These are phyloP conservation scores for Pelargonium citronellum DNA, from an alignment of 441 rosid genomes.

Conservation along the genomic window DNA sequence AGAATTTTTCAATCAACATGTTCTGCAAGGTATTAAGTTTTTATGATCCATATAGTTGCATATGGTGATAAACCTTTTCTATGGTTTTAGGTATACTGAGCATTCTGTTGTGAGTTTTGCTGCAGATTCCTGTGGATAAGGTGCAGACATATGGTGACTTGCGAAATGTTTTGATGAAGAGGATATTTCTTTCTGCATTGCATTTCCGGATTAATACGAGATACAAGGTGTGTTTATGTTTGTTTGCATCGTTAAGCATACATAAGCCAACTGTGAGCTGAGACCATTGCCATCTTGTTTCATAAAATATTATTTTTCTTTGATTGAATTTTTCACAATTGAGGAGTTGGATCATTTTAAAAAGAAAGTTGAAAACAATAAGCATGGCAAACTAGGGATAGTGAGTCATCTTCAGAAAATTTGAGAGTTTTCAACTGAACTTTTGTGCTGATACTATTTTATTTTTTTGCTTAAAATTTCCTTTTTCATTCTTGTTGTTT, in stretches of 20 bases:
- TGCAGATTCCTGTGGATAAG: slow-evolving; percentile 89
- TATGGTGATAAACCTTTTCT: too few relatives aligned
- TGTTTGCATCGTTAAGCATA: neutral
- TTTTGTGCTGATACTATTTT: neutral
- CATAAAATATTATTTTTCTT: neutral
- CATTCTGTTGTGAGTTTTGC: slow-evolving; percentile 21
- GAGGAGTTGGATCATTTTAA: neutral
- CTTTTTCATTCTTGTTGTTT: neutral
- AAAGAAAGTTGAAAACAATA: neutral
- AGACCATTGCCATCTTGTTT: slow-evolving; percentile 7
- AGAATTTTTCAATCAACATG: slow-evolving; percentile 86
- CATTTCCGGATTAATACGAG: slow-evolving; percentile 96
- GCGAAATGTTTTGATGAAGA: slow-evolving; percentile 92
- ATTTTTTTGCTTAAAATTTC: neutral
- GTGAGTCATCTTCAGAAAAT: neutral
- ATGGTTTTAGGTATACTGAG: too few relatives aligned
- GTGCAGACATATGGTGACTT: slow-evolving; percentile 85
- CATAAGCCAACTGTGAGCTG: neutral
- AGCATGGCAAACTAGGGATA: neutral
- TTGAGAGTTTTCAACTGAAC: neutral
- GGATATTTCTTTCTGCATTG: slow-evolving; percentile 98
- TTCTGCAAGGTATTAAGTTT: slow-evolving; percentile 74
- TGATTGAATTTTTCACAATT: neutral
- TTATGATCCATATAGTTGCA: too few relatives aligned
- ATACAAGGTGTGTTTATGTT: slow-evolving; percentile 66